phyloP scores from a whole-genome alignment of 2,329 filamentous ascomycete genomes.

The Diaporthe sp. region DNA sequence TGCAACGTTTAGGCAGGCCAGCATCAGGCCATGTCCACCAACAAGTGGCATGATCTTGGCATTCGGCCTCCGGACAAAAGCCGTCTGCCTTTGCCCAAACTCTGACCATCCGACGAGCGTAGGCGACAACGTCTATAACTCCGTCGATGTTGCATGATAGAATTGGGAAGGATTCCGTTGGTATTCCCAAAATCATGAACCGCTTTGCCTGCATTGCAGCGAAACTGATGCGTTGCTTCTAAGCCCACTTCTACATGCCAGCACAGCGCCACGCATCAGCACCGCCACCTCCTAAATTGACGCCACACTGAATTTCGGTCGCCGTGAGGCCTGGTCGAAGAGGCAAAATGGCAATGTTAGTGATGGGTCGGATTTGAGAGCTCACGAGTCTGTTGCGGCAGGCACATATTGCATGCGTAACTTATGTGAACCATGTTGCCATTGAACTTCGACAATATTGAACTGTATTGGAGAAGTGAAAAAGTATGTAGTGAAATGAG shows the following conservation, averaged over 20 bases:
- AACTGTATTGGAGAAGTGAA: neutral
- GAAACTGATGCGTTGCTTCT: neutral
- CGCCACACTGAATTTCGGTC: neutral
- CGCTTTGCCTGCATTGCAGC: too few species aligned
- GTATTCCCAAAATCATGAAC: neutral
- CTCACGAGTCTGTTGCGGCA: neutral
- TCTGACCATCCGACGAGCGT: neutral
- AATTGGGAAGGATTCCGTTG: neutral
- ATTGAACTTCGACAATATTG: neutral
- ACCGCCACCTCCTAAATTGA: neutral
- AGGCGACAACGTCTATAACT: neutral
- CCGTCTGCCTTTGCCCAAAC: neutral
- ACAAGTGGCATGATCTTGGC: conserved; percentile 35
- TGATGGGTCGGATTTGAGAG: too few species aligned
- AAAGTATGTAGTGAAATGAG: neutral
- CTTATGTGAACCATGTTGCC: neutral
- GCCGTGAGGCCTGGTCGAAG: neutral
- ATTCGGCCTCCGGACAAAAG: neutral
- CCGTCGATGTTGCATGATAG: neutral
- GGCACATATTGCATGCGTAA: neutral
- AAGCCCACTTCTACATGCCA: neutral
- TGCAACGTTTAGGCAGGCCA: conserved; percentile 15
- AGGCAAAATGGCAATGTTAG: too few species aligned
- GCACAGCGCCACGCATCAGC: neutral
- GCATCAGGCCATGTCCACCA: conserved; percentile 31